Conservation (phyloP, 2,329 filamentous ascomycete species). For the Coniella vitis region DNA sequence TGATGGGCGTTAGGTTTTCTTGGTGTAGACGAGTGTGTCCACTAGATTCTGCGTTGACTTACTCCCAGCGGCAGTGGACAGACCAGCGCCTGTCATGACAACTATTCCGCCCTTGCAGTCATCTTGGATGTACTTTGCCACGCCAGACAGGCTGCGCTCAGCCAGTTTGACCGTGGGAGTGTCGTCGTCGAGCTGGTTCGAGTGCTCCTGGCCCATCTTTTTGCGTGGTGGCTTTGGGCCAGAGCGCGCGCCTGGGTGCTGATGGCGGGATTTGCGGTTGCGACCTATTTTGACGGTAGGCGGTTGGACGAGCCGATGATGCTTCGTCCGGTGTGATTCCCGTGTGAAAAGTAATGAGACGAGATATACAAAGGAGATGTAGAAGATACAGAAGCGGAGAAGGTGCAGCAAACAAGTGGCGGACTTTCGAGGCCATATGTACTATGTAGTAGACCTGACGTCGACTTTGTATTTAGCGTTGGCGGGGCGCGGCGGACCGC, state of each 20-base stretch:
- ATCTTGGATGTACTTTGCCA: conserved; percentile 75
- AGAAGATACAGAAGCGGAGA: neutral
- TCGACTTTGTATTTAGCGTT: neutral
- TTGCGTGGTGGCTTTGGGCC: conserved; percentile 15
- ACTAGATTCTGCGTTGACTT: conserved; percentile 10
- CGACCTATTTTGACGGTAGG: conserved; percentile 32
- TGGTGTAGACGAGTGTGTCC: too few species aligned
- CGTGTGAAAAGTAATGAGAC: neutral
- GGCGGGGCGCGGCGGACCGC: neutral
- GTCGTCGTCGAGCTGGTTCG: conserved; percentile 56
- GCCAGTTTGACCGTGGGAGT: conserved; percentile 58
- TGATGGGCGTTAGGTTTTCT: too few species aligned
- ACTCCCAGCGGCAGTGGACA: conserved; percentile 67
- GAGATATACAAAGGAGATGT: too few species aligned
- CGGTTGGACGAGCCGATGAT: neutral
- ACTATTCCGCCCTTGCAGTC: conserved; percentile 65
- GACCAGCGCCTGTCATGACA: conserved; percentile 86
- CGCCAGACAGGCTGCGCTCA: conserved; percentile 61
- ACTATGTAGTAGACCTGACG: neutral
- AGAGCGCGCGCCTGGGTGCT: conserved; percentile 22
- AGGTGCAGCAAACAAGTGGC: neutral
- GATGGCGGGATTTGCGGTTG: conserved; percentile 29
- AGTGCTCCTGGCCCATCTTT: conserved; percentile 81
- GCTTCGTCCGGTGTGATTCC: neutral
- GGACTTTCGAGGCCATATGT: neutral